Conservation (phyloP, 192 early-diverging fungal species). For the Backusella macrospora region DNA sequence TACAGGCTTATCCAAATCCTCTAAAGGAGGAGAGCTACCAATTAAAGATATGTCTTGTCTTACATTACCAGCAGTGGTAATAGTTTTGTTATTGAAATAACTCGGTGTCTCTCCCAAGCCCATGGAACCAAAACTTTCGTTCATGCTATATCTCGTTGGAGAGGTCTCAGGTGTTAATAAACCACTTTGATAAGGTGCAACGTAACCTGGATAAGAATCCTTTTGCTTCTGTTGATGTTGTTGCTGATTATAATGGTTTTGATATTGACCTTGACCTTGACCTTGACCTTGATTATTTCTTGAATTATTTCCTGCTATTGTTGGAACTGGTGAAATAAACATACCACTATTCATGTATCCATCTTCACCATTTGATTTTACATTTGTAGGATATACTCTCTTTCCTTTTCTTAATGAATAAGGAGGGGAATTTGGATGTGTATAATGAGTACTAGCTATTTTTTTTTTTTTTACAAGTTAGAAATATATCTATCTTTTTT, state of each 20-base stretch:
- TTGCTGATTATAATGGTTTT: too few species aligned
- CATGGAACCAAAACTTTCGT: neutral
- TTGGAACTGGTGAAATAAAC: neutral
- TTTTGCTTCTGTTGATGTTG: too few species aligned
- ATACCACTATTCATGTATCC: neutral
- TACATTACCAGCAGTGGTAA: neutral
- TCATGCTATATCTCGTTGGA: neutral
- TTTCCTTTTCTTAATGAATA: neutral
- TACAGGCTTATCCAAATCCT: slow-evolving; percentile 43
- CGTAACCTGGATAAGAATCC: too few species aligned
- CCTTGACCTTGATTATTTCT: neutral
- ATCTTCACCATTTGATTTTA: neutral
- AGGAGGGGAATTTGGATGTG: neutral
- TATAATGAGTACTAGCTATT: neutral
- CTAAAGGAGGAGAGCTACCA: slow-evolving; percentile 47
- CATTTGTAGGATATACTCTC: neutral
- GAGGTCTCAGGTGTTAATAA: neutral
- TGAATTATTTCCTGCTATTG: neutral
- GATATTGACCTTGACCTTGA: too few species aligned
- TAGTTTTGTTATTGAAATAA: neutral
- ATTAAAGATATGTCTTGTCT: slow-evolving; percentile 42
- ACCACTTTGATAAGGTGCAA: neutral
- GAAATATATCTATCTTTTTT: neutral
- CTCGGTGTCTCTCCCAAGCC: neutral
- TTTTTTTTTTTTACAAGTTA: neutral